Evolutionary conservation across 1,139 yeast species (phyloP), one percentile per base, ranked within the genome.

Genomic region (Diutina neorugosa): DNA sequence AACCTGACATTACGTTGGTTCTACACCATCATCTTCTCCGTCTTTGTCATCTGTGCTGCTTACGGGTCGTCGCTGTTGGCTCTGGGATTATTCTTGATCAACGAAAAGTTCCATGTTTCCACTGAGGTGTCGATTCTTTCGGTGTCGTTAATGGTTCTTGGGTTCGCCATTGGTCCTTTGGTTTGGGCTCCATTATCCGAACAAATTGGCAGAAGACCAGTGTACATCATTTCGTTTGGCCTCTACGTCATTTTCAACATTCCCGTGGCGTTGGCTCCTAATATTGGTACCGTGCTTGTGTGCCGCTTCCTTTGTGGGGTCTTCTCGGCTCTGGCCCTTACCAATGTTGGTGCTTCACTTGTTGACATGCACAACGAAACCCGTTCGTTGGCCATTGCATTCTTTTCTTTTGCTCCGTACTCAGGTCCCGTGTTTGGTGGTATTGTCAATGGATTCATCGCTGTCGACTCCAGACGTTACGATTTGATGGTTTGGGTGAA

Each of bases 381-480:
- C 1, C 78, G 96, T 71, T 96, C 96, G 60, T 78, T 84, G 62
- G 96, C 96, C 40, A 89, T 89, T 69, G 95, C 96, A 0, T 84
- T 85, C 61, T 90, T 89, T 65, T 89, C 95, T 37, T 89, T 89
- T 62, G 91, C 95, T 55, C 97, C 97, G 3, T 89, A 89, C 67
- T 84, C 93, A 53, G 96, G 96, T 52, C 96, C 97, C 0, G 95
- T 87, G 42, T 69, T 89, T 53, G 96, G 96, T 42, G 96, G 95
- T n/a, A 69, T 90, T 54, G 89, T 87, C 48, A 86, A 88, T 63
- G 96, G 96, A 42, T 89, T 89, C 70, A 84, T 89, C 62, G 77
- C 84, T 56, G 82, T 85, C 50, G 79, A 82, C 56, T 76, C 93
- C 27, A 77, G 76, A 16, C 74, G 90, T 61, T 76, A 81, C 61